Percentiles rank a stretch among this genome's conserved stretches.
phyloP scores from a whole-genome alignment of 805 yeast species.

The Blastobotrys chiropterorum region DNA sequence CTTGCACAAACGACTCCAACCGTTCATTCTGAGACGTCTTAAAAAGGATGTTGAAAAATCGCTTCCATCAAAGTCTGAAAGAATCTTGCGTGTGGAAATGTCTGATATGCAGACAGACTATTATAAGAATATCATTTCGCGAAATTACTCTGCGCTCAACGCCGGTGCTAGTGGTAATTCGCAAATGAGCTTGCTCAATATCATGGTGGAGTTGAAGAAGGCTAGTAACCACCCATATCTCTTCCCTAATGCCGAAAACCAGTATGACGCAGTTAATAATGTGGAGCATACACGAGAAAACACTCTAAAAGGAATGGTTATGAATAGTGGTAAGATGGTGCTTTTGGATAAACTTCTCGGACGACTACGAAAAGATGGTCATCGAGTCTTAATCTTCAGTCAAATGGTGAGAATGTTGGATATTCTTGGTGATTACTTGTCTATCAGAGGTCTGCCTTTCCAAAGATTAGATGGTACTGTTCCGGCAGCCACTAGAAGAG shows the following conservation, averaged over 20 bases:
- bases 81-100: constrained; percentile 89
- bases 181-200: constrained; percentile 81
- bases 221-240: constrained; percentile 96
- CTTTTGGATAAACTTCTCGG: constrained; percentile 82
- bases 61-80: constrained; percentile 89
- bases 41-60: constrained; percentile 98
- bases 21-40: constrained; percentile 85
- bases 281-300: constrained; percentile 63
- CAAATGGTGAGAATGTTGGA: constrained; percentile 98
- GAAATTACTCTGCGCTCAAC: constrained; percentile 85
- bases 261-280: constrained; percentile 44
- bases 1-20: constrained; percentile 78
- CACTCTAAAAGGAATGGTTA: constrained; percentile 80
- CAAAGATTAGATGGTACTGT: constrained; percentile 96
- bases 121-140: constrained; percentile 87
- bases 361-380: constrained; percentile 86
- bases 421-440: constrained; percentile 86
- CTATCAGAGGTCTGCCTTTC: constrained; percentile 79
- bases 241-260: constrained; percentile 87
- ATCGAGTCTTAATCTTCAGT: constrained; percentile 87
- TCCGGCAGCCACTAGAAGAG: constrained; percentile 87
- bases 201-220: constrained; percentile 93
- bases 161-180: constrained; percentile 69
- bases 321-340: constrained; percentile 99
- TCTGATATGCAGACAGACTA: constrained; percentile 94